Evolutionary conservation across 768 basidiomycete species (phyloP), one percentile per base, ranked within the genome.

Genomic region (Russula vinacea): DNA sequence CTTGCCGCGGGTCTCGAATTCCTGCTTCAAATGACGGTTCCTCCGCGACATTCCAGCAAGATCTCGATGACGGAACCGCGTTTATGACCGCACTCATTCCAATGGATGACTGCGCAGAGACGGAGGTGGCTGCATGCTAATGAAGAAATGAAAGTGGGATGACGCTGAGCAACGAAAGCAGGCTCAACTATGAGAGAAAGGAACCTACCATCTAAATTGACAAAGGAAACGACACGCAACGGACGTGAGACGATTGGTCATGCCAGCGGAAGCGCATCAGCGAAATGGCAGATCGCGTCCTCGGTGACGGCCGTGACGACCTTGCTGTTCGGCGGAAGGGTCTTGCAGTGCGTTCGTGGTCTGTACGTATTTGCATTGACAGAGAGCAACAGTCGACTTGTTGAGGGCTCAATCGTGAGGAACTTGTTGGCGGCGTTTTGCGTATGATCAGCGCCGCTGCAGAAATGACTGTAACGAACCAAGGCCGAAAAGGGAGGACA

Each of bases 41-140:
- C n/a, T n/a, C n/a, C n/a, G n/a, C n/a, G n/a, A n/a, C n/a, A n/a
- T n/a, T n/a, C n/a, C 1, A 99, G 83, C 68, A 99, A 83, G 71
- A 99, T 91, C 76, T 99, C 97, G 72, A 99, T 92, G 73, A 98
- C 86, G n/a, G 92, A 94, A 74, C 97, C 97, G 97, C 97, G 73
- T 99, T 99, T 80, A 99, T 98, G 70, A 98, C 96, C 2, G 97
- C 97, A 67, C 97, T 97, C 94, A 98, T 97, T 7, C 97, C 97
- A 65, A 99, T 99, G 1, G 91, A 94, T 0, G 93, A 95, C 72
- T 98, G 97, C 0, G 97, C 97, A n/a, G 90, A 93, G 71, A 99
- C 98, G 50, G 92, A 94, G 2, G 97, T 97, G 65, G 98, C 97
- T 8, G 97, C 97, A 98, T 98, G 19, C 97, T 96, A 71, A 99